Evolutionary conservation across 768 basidiomycete species (phyloP), one percentile per base, ranked within the genome.

Genomic region (Leccinum barrowsii): DNA sequence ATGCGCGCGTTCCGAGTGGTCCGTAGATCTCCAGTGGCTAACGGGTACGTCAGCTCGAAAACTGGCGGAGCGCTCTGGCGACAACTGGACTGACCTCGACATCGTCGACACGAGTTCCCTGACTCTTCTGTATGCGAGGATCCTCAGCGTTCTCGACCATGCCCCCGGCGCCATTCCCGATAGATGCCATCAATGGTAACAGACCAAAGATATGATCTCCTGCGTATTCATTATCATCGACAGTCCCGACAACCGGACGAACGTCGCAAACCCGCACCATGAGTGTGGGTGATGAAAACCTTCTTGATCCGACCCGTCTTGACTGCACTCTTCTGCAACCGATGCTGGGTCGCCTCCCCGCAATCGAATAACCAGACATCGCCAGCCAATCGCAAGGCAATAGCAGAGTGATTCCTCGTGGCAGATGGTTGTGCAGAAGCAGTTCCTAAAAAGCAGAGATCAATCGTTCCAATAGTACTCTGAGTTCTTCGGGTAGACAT

Each of bases 281-380:
- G 93, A 0, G 89, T 89, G 73, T 95, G 93, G 1, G 93, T 94
- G 59, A 94, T 85, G 70, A 94, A 93, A 26, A 95, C 83, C 71
- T 92, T 92, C 59, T 82, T 80, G 50, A 94, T 86, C 67, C 72
- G 86, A 30, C 90, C 86, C 85, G 91, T 87, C 71, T 84, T 89
- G n/a, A 94, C 78, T 2, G 56, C 63, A 60, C 87, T 89, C 69
- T 80, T 83, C 71, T 91, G 89, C 4, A 92, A 64, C 64, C 85
- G 90, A 65, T 87, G 83, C 65, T 92, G 90, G 3, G 90, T 92
- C 13, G 85, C 89, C 72, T 92, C 90, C 21, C 90, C 90, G 69
- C 90, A 92, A 67, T 92, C 90, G 64, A 92, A 92, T 7, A 92
- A 70, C 90, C 90, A 92, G 56, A 90, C 83, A 75, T 89, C 84